Evolutionary conservation across 352 stramenopile species (phyloP), one percentile per base, ranked within the genome.

Genomic region (Phytophthora hybrid): DNA sequence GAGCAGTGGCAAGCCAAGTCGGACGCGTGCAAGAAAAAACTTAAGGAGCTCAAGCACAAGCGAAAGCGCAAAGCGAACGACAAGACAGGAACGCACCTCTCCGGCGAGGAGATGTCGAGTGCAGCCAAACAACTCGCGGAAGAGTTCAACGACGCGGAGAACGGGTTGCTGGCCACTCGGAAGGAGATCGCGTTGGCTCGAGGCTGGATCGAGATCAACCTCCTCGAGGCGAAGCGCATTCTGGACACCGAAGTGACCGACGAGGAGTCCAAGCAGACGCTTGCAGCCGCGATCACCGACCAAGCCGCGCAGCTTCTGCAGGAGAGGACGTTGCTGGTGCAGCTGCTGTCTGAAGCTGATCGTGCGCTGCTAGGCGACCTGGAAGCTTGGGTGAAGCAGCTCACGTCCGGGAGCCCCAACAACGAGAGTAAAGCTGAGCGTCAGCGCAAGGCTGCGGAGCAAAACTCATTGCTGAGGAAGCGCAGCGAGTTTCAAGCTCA

Each of bases 381-480:
- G 23, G 76, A 83, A 14, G 34, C 21, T 4, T 92, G 85, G 83
- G 67, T 76, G 4, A 55, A 66, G 10, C 74, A 77, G 13, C n/a
- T 85, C 4, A 59, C 56, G 9, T 37, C 71, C n/a, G 55, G 23
- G 11, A 55, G 21, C 13, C 47, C 58, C 2, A 71, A 26, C 16
- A 69, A 75, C 18, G 29, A 69, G 49, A n/a, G 69, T 10, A 49
- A 78, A 39, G 69, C 66, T 0, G 80, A 84, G 13, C 67, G 63
- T 16, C 73, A 92, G 53, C 73, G 85, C 56, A 73, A 83, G 61
- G 77, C 72, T 11, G 65, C 64, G 6, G 79, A 90, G 44, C 85
- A 92, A n/a, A 79, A 71, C n/a, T 90, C 88, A 47, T 26, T 90
- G 23, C 71, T 94, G 18, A 81, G 66, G 26, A 93, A 94, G 49